Evolutionary conservation across 371 early-diverging fungal genomes (phyloP), one percentile per base, ranked within the genome.

Genomic region (Mortierella polycephala): DNA sequence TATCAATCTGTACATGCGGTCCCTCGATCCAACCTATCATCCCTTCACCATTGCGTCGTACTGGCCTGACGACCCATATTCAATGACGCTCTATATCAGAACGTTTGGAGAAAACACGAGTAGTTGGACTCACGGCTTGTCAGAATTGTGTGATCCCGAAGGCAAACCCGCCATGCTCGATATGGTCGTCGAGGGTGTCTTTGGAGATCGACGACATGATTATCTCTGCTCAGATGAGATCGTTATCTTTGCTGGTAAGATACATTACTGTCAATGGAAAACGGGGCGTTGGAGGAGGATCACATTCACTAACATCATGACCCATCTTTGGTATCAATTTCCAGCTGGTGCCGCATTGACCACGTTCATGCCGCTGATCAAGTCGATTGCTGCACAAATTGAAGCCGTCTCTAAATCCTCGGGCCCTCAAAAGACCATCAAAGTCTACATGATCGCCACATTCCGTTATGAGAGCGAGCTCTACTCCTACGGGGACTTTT

Each of bases 41-140:
- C 77, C 77, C 12, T 77, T 77, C 55, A 77, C 77, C 21, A 72
- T 77, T 37, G 77, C 71, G 11, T 77, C 77, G 5, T 77, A 71
- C 54, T 77, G 77, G 77, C 61, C 77, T 0, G 77, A 77, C 21
- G 77, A 77, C 45, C 77, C 77, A 5, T 77, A 72, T 18, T 64
- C 72, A 23, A 77, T 77, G 72, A 77, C 77, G 10, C 42, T 77
- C 5, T 77, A 71, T 18, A 51, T 77, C 21, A 53, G 77, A 11
- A 64, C 72, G 0, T 72, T 71, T 14, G 71, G 65, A 37, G 72
- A 71, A 44, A 71, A 59, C 55, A 45, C 45, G 42, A 46, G 46
- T 1, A 77, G 77, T 21, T 77, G 77, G 77, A 77, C 77, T 12
- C 56, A 59, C 40, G 72, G 46, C 12, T 20, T 77, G 42, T 68